These are phyloP conservation scores for Fusarium sacchari DNA, from an alignment of 2,329 filamentous ascomycete species.

Conservation along the genomic window DNA sequence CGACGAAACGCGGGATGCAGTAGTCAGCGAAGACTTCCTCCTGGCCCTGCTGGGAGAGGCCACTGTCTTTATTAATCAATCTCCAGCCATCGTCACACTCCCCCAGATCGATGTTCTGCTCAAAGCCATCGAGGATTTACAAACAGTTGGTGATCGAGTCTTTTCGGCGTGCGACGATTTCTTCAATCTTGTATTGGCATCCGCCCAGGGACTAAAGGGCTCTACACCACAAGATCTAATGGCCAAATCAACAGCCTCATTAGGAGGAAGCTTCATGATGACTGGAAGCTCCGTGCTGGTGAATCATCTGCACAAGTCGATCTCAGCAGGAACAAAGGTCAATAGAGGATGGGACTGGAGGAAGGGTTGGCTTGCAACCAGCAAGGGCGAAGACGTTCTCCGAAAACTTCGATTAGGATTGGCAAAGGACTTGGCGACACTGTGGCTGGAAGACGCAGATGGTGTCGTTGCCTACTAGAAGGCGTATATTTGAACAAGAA, in stretches of 20 bases:
- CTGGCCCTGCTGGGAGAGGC: conserved; percentile 86
- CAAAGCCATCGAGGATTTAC: conserved; percentile 80
- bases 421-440: conserved; percentile 75
- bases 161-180: conserved; percentile 81
- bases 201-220: conserved; percentile 70
- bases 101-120: conserved; percentile 80
- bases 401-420: conserved; percentile 76
- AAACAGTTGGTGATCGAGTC: conserved; percentile 78
- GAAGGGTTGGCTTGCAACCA: conserved; percentile 74
- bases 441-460: conserved; percentile 76
- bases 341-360: conserved; percentile 82
- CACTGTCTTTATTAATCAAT: conserved; percentile 76
- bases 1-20: conserved; percentile 80
- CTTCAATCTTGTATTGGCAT: conserved; percentile 78
- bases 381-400: conserved; percentile 76
- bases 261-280: conserved; percentile 72
- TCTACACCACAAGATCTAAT: conserved; percentile 74
- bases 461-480: conserved; percentile 56
- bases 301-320: conserved; percentile 69
- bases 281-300: conserved; percentile 78
- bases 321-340: conserved; percentile 62
- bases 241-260: conserved; percentile 64
- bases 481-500: conserved; percentile 29
- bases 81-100: conserved; percentile 66
- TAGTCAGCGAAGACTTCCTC: conserved; percentile 89